A percentile compares a stretch with the other conserved stretches of the same genome.
These are phyloP conservation scores for Echinosophora koreensis DNA, from an alignment of 306 rosid species.

Conservation along the genomic window DNA sequence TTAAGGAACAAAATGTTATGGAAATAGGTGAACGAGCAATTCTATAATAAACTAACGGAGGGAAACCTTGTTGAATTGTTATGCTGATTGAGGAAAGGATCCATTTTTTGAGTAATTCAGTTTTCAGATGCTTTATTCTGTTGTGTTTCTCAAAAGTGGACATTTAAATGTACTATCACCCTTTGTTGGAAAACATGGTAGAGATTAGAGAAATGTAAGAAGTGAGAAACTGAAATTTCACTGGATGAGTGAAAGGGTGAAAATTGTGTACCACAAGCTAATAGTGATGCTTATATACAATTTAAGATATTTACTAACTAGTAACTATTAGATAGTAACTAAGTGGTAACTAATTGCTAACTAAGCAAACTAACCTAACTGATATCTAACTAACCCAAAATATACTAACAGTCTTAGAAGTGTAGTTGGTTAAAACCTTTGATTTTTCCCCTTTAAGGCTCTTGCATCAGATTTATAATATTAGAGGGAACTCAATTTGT, in stretches of 20 bases:
- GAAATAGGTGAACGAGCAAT: neutral
- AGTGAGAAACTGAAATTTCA: too few relatives aligned
- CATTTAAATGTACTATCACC: neutral
- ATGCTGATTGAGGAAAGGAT: constrained; percentile 21
- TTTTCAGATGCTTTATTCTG: constrained; percentile 11
- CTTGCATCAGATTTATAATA: constrained; percentile 8
- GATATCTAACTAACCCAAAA: too few relatives aligned
- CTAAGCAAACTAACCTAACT: too few relatives aligned
- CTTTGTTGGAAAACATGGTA: too few relatives aligned
- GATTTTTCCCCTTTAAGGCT: neutral
- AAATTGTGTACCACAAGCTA: too few relatives aligned
- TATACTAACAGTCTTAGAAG: neutral
- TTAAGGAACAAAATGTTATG: neutral
- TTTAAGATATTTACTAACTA: too few relatives aligned
- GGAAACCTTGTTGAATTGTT: neutral
- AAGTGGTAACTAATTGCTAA: too few relatives aligned
- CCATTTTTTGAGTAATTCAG: neutral
- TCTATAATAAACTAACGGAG: neutral
- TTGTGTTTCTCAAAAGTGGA: constrained; percentile 25
- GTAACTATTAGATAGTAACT: too few relatives aligned
- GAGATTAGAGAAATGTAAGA: too few relatives aligned
- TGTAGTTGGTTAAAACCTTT: constrained; percentile 23
- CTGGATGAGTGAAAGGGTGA: too few relatives aligned
- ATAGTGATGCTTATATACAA: too few relatives aligned
- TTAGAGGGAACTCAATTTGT: constrained; percentile 8